These are phyloP conservation scores for Acanthamoeba healyi DNA, from an alignment of 208 protist species.

Conservation along the genomic window DNA sequence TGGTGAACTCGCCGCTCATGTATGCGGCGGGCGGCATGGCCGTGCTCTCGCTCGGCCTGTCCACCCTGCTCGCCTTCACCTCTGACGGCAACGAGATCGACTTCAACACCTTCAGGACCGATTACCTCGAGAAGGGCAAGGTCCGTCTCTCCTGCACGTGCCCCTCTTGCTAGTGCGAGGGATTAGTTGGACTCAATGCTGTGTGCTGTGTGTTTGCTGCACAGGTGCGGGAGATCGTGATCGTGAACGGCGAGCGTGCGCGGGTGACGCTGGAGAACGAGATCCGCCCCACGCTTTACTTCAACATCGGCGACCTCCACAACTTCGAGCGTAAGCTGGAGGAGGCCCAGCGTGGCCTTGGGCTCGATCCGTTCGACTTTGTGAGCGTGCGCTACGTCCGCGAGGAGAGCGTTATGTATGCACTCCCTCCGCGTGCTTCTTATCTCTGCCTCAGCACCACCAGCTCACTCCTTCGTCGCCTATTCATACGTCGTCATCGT, in stretches of 20 bases:
- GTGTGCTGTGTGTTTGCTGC: neutral
- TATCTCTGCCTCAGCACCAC: neutral
- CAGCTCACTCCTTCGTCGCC: neutral
- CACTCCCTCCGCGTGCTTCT: neutral
- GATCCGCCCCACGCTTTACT: neutral
- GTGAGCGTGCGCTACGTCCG: constrained; percentile 77
- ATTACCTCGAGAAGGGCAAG: constrained; percentile 14
- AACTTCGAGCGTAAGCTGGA: constrained; percentile 82
- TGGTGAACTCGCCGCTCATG: constrained; percentile 13
- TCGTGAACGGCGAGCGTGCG: constrained; percentile 13
- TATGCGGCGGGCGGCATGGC: neutral
- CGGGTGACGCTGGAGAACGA: constrained; percentile 4
- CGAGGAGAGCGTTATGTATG: constrained; percentile 10
- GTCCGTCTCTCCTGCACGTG: neutral
- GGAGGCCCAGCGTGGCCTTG: constrained; percentile 81
- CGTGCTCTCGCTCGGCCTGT: neutral
- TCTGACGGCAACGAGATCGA: constrained; percentile 26
- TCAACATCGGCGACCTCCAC: constrained; percentile 44
- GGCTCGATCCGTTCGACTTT: constrained; percentile 77
- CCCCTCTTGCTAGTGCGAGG: neutral
- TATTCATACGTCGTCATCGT: too few species aligned
- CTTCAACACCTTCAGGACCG: constrained; percentile 41
- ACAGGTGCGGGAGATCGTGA: constrained; percentile 16
- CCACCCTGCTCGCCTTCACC: neutral
- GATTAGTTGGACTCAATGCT: neutral